A percentile compares a stretch with the other conserved stretches of the same genome.
These are phyloP conservation scores for Erythrobasidium hasegawianum DNA, from an alignment of 1,284 basidiomycete species.

Conservation along the genomic window DNA sequence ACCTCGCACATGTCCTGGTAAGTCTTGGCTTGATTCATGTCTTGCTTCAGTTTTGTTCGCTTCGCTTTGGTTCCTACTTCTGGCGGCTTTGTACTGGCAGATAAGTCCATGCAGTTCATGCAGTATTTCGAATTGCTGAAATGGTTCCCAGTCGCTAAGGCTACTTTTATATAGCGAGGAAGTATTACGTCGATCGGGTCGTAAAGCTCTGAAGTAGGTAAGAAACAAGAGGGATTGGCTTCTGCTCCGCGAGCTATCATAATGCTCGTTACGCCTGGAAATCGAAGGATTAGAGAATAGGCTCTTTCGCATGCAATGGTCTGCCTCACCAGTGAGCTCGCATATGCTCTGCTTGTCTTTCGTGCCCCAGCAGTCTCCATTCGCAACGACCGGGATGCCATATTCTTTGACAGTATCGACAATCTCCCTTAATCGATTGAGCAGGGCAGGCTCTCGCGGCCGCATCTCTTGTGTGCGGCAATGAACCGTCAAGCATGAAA, in stretches of 20 bases:
- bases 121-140: slow-evolving; percentile 90
- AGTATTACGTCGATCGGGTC: slow-evolving; percentile 69
- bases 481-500: slow-evolving; percentile 87
- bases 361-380: slow-evolving; percentile 83
- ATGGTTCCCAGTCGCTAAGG: slow-evolving; percentile 58
- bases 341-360: slow-evolving; percentile 73
- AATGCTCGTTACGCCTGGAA: slow-evolving; percentile 73
- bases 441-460: slow-evolving; percentile 71
- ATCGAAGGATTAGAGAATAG: no score
- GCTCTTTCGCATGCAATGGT: no score
- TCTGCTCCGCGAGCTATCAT: slow-evolving; percentile 97
- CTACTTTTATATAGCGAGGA: slow-evolving; percentile 69
- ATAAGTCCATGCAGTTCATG: slow-evolving; percentile 53
- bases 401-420: slow-evolving; percentile 70
- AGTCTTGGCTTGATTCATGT: slow-evolving; percentile 61
- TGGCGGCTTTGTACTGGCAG: slow-evolving; percentile 39
- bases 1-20: slow-evolving; percentile 61
- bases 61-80: slow-evolving; percentile 58
- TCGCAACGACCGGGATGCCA: slow-evolving; percentile 76
- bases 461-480: slow-evolving; percentile 94
- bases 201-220: slow-evolving; percentile 58
- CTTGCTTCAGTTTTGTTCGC: slow-evolving; percentile 58
- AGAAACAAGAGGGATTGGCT: slow-evolving; percentile 85
- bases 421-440: slow-evolving; percentile 75
- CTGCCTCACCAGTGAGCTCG: slow-evolving; percentile 68